Base-by-base conservation (phyloP, 2,329 filamentous ascomycete genomes). In the Aspergillus quadricinctus region DNA sequence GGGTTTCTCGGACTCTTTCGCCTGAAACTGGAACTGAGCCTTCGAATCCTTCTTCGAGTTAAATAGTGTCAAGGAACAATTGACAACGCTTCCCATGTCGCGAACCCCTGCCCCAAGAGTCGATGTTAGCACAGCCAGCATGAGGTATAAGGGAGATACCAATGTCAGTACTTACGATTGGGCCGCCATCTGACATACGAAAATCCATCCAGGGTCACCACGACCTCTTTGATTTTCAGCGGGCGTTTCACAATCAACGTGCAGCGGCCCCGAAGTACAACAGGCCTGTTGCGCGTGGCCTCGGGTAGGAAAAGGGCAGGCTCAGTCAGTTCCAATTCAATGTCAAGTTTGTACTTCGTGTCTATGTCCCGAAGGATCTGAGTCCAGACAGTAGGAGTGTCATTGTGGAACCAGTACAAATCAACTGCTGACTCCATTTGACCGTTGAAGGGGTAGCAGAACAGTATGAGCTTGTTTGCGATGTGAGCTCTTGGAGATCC, bases 111-210 rank as follows among this genome's bases (percentile, higher is more conserved):
- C 17, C 11, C 31, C 21, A 49, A 45, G 37, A 41, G 11, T 28
- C 9, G 14, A 40, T 37, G 49, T 55, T 29, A 48, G 28, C 43
- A 46, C 14, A 31, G n/a, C 35, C 23, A 23, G 3, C 27, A 41
- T 17, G n/a, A 4, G 21, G 19, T n/a, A 23, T 49, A 27, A 46
- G 6, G 31, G 23, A 25, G 28, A 19, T 19, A 27, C 21, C 4
- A 27, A 48, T 17, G 14, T 11, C 40, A 37, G 50, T 27, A 27
- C 54, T 49, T 57, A 61, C 59, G 54, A 43, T 57, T 53, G 17
- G 59, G 57, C 59, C 59, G 57, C 59, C 59, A 61, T 45, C 52
- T 49, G n/a, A 61, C 51, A 49, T 50, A 48, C 23, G 57, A 59
- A 10, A 54, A 52, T 1, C 59, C 59, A 25, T 50, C 54, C 17